phyloP scores from a whole-genome alignment of 2,329 filamentous ascomycete species.

The Colletotrichum horii region DNA sequence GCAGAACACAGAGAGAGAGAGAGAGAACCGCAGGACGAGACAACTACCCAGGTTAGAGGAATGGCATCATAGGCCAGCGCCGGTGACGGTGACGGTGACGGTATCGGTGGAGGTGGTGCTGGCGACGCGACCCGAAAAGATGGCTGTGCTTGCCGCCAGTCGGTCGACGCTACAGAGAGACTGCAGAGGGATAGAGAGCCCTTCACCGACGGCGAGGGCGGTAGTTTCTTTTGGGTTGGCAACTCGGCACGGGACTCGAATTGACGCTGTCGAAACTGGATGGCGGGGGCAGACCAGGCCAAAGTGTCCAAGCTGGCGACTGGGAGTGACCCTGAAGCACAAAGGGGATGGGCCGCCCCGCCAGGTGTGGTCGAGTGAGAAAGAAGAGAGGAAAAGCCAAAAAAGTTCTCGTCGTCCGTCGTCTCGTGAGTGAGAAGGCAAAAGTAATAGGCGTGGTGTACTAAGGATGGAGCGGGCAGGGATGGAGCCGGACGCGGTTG shows the following conservation, averaged over 20 bases:
- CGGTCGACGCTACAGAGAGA: background rate
- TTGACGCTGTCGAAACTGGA: background rate
- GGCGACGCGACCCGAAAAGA: background rate
- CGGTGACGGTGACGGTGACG: background rate
- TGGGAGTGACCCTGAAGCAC: background rate
- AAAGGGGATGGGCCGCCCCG: slow-evolving; percentile 10
- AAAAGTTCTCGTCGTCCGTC: background rate
- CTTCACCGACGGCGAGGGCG: slow-evolving; percentile 2
- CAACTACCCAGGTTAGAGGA: background rate
- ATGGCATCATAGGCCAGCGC: background rate
- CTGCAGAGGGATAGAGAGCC: background rate
- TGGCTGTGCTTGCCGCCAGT: slow-evolving; percentile 11
- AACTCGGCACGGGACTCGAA: background rate
- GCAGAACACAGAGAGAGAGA: background rate
- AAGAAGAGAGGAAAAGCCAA: background rate
- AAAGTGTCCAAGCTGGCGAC: slow-evolving; percentile 1
- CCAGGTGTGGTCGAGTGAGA: background rate
- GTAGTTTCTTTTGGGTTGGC: slow-evolving; percentile 10
- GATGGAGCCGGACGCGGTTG: background rate
- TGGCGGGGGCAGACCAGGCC: background rate
- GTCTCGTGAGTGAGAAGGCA: slow-evolving; percentile 9
- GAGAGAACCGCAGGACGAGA: background rate
- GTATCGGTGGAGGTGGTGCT: background rate
- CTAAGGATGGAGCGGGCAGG: background rate
- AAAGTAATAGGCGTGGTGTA: background rate